These are phyloP conservation scores for Thermochaetoides thermophila DNA, from an alignment of 495 filamentous ascomycete species.

Conservation along the genomic window DNA sequence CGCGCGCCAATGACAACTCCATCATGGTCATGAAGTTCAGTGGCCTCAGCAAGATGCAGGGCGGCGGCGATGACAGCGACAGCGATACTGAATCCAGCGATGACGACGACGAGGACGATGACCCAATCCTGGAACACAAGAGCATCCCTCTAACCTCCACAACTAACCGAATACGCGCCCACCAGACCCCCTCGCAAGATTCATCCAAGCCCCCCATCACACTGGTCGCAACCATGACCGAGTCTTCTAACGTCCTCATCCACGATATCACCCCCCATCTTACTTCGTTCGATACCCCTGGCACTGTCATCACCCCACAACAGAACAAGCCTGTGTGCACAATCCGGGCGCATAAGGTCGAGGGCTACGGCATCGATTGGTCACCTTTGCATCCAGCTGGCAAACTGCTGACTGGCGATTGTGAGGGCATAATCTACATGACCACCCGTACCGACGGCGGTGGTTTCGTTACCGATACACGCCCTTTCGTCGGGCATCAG, in stretches of 20 bases:
- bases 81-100: conserved; percentile 57
- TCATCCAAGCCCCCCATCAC: conserved; percentile 58
- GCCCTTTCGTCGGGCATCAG: conserved; percentile 67
- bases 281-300: conserved; percentile 73
- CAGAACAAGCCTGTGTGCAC: conserved; percentile 76
- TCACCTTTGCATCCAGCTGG: conserved; percentile 57
- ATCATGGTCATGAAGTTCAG: conserved; percentile 92
- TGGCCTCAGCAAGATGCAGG: conserved; percentile 72
- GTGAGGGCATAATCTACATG: conserved; percentile 72
- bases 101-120: conserved; percentile 63
- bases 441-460: conserved; percentile 77
- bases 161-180: conserved; percentile 80
- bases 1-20: conserved; percentile 69
- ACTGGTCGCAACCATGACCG: conserved; percentile 79
- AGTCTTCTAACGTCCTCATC: conserved; percentile 75
- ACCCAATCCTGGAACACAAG: conserved; percentile 88
- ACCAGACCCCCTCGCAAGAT: conserved; percentile 57
- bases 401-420: conserved; percentile 85
- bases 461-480: conserved; percentile 68
- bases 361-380: conserved; percentile 95
- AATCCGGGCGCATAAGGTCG: conserved; percentile 76
- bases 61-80: conserved; percentile 38
- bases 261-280: conserved; percentile 87
- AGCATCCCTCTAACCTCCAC: conserved; percentile 71
- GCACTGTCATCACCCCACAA: conserved; percentile 59